phyloP scores from a whole-genome alignment of 805 yeast genomes.

The Wickerhamiella vanderwaltii region DNA sequence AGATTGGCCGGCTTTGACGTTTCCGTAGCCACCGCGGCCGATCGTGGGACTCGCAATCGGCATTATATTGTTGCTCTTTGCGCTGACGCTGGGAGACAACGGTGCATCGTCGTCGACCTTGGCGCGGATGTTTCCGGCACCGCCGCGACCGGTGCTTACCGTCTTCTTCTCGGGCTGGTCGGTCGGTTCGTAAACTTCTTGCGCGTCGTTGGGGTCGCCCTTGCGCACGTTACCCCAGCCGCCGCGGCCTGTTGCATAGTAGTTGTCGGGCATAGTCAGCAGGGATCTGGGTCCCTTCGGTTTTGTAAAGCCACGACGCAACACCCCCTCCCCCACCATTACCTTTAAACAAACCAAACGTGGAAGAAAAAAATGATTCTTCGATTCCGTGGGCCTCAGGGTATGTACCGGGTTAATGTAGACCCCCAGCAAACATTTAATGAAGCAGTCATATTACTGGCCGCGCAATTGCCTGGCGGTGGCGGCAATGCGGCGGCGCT shows the following conservation, averaged over 20 bases:
- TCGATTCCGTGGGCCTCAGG: constrained; percentile 75
- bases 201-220: constrained; percentile 36
- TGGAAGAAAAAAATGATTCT: too few relatives aligned
- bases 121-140: constrained; percentile 61
- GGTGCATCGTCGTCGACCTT: constrained; percentile 49
- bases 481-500: constrained; percentile 21
- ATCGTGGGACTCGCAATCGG: constrained; percentile 30
- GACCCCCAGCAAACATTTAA: constrained; percentile 36
- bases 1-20: constrained; percentile 34
- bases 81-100: constrained; percentile 56
- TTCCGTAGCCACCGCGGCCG: constrained; percentile 60
- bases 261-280: constrained; percentile 8
- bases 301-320: too few relatives aligned
- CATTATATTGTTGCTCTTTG: constrained; percentile 33
- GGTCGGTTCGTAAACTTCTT: constrained; percentile 39
- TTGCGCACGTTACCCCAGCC: constrained; percentile 60
- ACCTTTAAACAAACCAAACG: too few relatives aligned
- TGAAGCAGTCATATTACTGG: constrained; percentile 29
- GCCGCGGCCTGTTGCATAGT: constrained; percentile 63
- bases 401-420: constrained; percentile 57
- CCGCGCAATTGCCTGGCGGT: constrained; percentile 27
- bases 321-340: too few relatives aligned
- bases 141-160: constrained; percentile 61
- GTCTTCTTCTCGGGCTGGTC: constrained; percentile 1
- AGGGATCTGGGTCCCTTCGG: too few relatives aligned